Conservation (phyloP, 805 yeast genomes). For the Metschnikowia lachancei region DNA sequence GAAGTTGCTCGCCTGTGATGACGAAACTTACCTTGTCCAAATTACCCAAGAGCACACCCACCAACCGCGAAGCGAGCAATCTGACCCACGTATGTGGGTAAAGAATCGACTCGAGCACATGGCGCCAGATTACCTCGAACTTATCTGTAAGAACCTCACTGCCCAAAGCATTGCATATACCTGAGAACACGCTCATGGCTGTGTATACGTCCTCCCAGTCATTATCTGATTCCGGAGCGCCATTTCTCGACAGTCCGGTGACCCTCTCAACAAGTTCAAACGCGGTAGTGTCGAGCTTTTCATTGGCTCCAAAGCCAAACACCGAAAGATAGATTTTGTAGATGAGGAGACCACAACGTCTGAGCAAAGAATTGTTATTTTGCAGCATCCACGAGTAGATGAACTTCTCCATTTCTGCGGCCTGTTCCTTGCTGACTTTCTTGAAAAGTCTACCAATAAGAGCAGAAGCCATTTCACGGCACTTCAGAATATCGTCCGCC, state of each 20-base stretch:
- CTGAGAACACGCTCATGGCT: slow-evolving; percentile 51
- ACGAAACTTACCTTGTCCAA: slow-evolving; percentile 34
- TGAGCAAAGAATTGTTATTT: slow-evolving; percentile 47
- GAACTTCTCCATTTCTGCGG: slow-evolving; percentile 38
- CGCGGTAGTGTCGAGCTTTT: slow-evolving; percentile 41
- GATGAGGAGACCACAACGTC: slow-evolving; percentile 71
- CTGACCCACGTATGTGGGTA: slow-evolving; percentile 95
- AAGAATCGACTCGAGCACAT: slow-evolving; percentile 53
- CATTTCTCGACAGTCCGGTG: slow-evolving; percentile 32
- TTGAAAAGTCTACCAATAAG: slow-evolving; percentile 55
- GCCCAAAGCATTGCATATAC: slow-evolving; percentile 40
- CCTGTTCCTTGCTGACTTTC: slow-evolving; percentile 40
- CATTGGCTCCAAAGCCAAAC: slow-evolving; percentile 41
- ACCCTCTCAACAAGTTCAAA: slow-evolving; percentile 24
- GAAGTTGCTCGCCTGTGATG: slow-evolving; percentile 48
- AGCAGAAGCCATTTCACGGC: slow-evolving; percentile 79
- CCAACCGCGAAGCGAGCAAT: slow-evolving; percentile 57
- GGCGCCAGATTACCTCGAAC: slow-evolving; percentile 48
- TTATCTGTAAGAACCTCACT: slow-evolving; percentile 25
- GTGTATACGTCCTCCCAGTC: slow-evolving; percentile 81
- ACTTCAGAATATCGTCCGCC: slow-evolving; percentile 71
- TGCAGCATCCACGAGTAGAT: slow-evolving; percentile 63
- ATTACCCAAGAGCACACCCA: slow-evolving; percentile 51
- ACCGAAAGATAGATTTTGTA: slow-evolving; percentile 59
- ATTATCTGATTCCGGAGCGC: slow-evolving; percentile 29